Evolutionary conservation across 768 basidiomycete genomes (phyloP).

Genomic region (Lentinus tigrinus): DNA sequence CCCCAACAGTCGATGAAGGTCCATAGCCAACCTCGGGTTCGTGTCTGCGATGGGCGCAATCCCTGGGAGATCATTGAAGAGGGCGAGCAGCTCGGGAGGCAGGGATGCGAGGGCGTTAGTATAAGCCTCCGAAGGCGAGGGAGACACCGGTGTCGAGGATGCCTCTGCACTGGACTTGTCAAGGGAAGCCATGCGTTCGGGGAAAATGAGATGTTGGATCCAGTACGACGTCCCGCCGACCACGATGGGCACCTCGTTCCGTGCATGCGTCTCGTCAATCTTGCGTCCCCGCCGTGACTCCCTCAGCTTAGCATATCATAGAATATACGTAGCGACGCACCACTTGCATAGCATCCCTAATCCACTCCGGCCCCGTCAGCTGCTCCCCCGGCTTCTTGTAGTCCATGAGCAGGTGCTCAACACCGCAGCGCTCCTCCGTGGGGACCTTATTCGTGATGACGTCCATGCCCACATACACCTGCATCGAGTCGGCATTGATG

Average conservation of each 20-base stretch:
- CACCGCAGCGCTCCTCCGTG: slow-evolving; percentile 66
- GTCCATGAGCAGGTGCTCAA: slow-evolving; percentile 88
- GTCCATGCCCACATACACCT: slow-evolving; percentile 89
- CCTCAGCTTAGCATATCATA: background rate
- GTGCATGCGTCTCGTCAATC: slow-evolving; percentile 73
- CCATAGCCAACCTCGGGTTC: slow-evolving; percentile 55
- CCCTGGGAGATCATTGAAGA: slow-evolving; percentile 61
- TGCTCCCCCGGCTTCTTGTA: slow-evolving; percentile 86
- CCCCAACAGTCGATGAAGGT: slow-evolving; percentile 65
- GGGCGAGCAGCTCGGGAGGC: slow-evolving; percentile 42
- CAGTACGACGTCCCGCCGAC: slow-evolving; percentile 98
- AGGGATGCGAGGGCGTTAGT: slow-evolving; percentile 42
- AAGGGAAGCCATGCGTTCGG: slow-evolving; percentile 57
- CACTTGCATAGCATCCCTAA: slow-evolving; percentile 71
- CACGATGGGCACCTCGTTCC: slow-evolving; percentile 74
- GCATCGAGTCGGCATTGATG: slow-evolving; percentile 98
- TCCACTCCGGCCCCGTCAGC: slow-evolving; percentile 86
- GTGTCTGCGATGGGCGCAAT: slow-evolving; percentile 54
- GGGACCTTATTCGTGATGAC: slow-evolving; percentile 94
- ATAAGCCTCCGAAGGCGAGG: slow-evolving; percentile 30
- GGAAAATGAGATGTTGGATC: slow-evolving; percentile 94
- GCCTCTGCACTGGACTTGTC: slow-evolving; percentile 3
- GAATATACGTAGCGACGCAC: slow-evolving; percentile 45
- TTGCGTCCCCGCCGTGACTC: slow-evolving; percentile 27
- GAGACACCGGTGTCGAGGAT: background rate